Base-by-base conservation (phyloP, 768 basidiomycete genomes). In the Panaeolus papilionaceus region DNA sequence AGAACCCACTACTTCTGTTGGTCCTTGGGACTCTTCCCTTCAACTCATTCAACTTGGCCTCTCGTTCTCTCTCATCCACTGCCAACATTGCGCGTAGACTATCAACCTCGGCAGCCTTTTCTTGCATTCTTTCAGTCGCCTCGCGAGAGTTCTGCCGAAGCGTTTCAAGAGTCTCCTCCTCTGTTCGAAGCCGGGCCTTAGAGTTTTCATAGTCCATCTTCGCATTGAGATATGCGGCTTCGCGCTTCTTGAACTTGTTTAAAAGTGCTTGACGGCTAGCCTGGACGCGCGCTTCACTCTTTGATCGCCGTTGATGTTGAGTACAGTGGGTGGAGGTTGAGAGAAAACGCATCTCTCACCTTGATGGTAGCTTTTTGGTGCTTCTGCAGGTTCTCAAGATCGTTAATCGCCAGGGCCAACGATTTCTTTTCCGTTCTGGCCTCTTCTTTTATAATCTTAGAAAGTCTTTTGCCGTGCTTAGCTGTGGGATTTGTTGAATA, bases 51-150 rank as follows among this genome's bases (percentile, higher is more conserved):
- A 89, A 71, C 74, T 83, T 88, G 4, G 81, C 82, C 66, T 83
- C 84, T 54, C 90, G 81, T 75, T 91, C 90, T 65, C 86, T 83
- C 80, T 93, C 92, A 70, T 94, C 92, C 8, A 88, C 88, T 40
- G 85, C 86, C 74, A 90, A 89, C 71, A 88, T 83, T 20, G 82
- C 80, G 38, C 92, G 80, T 63, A 94, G 75, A 69, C 84, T 83
- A 70, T 94, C 91, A 1, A 95, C 84, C 72, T 94, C 91, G 64
- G 86, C 83, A n/a, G 85, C 84, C 81, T 93, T 94, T 65, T 89
- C 88, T 63, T 88, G 84, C 64, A 94, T 79, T 71, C 84, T 85
- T 63, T 86, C 82, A 0, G 90, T 92, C 26, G 86, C 83, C 63
- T 89, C 84, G 64, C 75, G 81, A 2, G 89, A 88, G 7, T 85